Base-by-base conservation (phyloP, 1,139 yeast genomes). In the Yamadazyma diospyri region DNA sequence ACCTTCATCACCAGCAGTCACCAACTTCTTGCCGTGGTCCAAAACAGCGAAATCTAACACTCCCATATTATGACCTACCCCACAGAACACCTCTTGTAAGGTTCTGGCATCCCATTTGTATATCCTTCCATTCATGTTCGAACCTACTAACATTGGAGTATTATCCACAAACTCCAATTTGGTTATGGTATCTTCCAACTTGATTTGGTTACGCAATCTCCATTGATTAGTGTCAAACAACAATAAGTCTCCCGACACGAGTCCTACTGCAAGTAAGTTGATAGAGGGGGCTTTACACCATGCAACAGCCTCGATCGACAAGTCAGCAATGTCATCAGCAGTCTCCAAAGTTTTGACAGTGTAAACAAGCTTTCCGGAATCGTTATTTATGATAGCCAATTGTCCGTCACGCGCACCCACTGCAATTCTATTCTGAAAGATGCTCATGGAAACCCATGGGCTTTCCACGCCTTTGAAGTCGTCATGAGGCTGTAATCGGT, bases 1-100 rank as follows among this genome's bases (percentile, higher is more conserved):
- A 45, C 95, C 96, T 57, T 92, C 98, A 56, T 92, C 98, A 41
- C 97, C 97, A n/a, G 97, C 98, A 17, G 97, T 86, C 25, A 88
- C 73, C 32, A 94, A 53, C 52, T 82, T 79, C 37, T 72, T 71
- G 25, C 86, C 89, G 28, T 72, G 62, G n/a, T 77, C 77, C 25
- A 68, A 54, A 29, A 78, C 50, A 10, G 82, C 77, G 55, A 89
- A 88, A 49, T 88, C 97, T 40, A 92, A 71, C 10, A 92, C 80
- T 37, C 97, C 97, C 83, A 86, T 85, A 56, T 83, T 85, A 58
- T 92, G 98, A 15, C 98, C 99, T 29, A 77, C 78, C 43, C 94
- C 94, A 23, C 70, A 81, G 64, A 82, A 84, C 34, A 81, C 57
- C 45, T 76, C 80, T 37, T 70, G 74, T 36, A 95, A 95, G 3